Conservation (phyloP, 2,329 filamentous ascomycete genomes). For the Colletotrichum gloeosporioides region DNA sequence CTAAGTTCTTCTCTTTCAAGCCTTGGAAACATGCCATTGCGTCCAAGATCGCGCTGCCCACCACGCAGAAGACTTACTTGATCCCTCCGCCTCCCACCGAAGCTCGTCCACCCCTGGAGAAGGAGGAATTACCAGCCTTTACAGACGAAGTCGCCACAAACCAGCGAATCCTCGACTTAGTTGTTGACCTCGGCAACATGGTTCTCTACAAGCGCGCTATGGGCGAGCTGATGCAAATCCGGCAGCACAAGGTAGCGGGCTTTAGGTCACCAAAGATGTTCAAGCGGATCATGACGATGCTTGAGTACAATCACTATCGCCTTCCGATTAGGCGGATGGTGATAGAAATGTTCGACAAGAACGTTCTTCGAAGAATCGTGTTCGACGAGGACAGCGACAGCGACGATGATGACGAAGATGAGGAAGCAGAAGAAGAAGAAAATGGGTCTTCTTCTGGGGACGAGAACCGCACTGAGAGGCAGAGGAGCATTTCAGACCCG, state of each 20-base stretch:
- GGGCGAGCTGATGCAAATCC: conserved; percentile 80
- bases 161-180: conserved; percentile 82
- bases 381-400: conserved; percentile 75
- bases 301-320: conserved; percentile 90
- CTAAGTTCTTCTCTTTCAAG: conserved; percentile 76
- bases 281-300: conserved; percentile 80
- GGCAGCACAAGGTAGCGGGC: conserved; percentile 73
- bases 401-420: conserved; percentile 62
- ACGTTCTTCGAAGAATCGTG: conserved; percentile 83
- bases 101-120: conserved; percentile 48
- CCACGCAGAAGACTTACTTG: conserved; percentile 58
- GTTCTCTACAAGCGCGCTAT: conserved; percentile 90
- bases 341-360: conserved; percentile 92
- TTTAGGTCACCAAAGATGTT: conserved; percentile 83
- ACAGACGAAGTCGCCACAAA: conserved; percentile 69
- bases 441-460: conserved; percentile 47
- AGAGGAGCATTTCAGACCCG: conserved; percentile 56
- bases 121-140: conserved; percentile 44
- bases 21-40: conserved; percentile 61
- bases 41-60: conserved; percentile 50
- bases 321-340: conserved; percentile 88
- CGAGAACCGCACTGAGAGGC: conserved; percentile 60
- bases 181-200: conserved; percentile 90
- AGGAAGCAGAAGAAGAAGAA: conserved; percentile 54
- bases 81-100: conserved; percentile 47